Evolutionary conservation across 768 basidiomycete species (phyloP).

Genomic region (Saitozyma sp.): DNA sequence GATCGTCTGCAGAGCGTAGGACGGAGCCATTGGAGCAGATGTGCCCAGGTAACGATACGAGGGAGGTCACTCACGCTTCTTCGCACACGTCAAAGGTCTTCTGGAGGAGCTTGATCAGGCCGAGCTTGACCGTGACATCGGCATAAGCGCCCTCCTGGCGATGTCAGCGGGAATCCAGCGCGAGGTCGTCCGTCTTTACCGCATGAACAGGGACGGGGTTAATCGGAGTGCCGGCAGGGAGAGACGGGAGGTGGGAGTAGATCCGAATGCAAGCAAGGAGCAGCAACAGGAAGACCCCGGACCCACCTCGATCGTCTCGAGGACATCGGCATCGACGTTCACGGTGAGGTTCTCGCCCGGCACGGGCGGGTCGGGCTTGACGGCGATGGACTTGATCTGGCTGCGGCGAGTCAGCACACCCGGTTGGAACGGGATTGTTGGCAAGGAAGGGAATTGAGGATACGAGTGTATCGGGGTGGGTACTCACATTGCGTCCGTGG

Average conservation of each 20-base stretch:
- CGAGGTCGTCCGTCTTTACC: too few species aligned
- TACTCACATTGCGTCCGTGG: slow-evolving; percentile 45
- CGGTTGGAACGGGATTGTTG: too few species aligned
- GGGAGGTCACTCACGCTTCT: slow-evolving; percentile 72
- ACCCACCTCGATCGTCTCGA: slow-evolving; percentile 66
- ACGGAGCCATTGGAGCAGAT: slow-evolving; percentile 1
- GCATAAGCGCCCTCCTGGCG: slow-evolving; percentile 83
- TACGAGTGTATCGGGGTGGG: not conserved
- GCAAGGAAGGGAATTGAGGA: slow-evolving; percentile 15
- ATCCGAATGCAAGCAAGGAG: too few species aligned
- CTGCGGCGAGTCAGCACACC: slow-evolving; percentile 52
- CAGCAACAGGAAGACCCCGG: too few species aligned
- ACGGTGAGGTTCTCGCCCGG: slow-evolving; percentile 89
- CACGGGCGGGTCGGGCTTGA: slow-evolving; percentile 83
- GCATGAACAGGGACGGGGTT: not conserved
- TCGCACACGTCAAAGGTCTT: slow-evolving; percentile 87
- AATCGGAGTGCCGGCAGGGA: not conserved
- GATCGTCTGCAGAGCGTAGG: not conserved
- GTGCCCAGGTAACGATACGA: not conserved
- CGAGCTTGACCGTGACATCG: slow-evolving; percentile 89
- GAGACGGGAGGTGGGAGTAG: not conserved
- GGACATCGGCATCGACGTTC: slow-evolving; percentile 65
- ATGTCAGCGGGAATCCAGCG: slow-evolving; percentile 1
- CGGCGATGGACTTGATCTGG: slow-evolving; percentile 67
- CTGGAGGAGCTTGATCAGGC: slow-evolving; percentile 79